Evolutionary conservation across 2,329 filamentous ascomycete genomes (phyloP), one percentile per base, ranked within the genome.

Genomic region (Fusarium transvaalense): DNA sequence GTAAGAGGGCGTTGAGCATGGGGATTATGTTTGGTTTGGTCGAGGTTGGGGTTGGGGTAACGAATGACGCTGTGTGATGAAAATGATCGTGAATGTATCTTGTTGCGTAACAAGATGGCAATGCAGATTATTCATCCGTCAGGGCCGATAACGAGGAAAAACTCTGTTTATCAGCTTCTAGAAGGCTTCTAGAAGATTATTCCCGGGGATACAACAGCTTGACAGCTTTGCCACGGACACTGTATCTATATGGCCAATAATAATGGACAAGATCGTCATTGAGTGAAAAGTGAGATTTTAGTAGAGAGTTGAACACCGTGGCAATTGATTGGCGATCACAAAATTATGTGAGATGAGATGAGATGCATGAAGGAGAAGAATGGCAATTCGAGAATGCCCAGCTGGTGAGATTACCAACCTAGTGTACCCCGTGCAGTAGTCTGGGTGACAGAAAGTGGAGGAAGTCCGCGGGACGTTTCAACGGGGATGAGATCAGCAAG

Each of bases 161-260:
- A 25, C n/a, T 42, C 39, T 48, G 37, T 38, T 39, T 35, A 43
- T 17, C 45, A 25, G 45, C 45, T 67, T 69, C 56, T 43, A 37
- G 51, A 69, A 66, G 25, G 21, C 7, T 68, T 68, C 59, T 64
- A 48, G 65, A 69, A 69, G 41, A 21, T 21, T 38, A 38, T 38
- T 38, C 21, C 37, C 37, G 37, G 3, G 5, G 31, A 4, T 10
- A 19, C 5, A 25, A 25, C 23, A 25, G 34, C 23, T 68, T 45
- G 15, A 38, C 32, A 31, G 42, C 21, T 63, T 63, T 57, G 43
- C 25, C 37, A 39, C 41, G 35, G 56, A 41, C 23, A 31, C 42
- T 21, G 23, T 15, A 7, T 12, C 9, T 6, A 19, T 13, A 12
- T 38, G 14, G 8, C 59, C 58, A 55, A 47, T 56, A 55, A 47